Base-by-base conservation (phyloP, 495 filamentous ascomycete species). In the Tricharina praecox region DNA sequence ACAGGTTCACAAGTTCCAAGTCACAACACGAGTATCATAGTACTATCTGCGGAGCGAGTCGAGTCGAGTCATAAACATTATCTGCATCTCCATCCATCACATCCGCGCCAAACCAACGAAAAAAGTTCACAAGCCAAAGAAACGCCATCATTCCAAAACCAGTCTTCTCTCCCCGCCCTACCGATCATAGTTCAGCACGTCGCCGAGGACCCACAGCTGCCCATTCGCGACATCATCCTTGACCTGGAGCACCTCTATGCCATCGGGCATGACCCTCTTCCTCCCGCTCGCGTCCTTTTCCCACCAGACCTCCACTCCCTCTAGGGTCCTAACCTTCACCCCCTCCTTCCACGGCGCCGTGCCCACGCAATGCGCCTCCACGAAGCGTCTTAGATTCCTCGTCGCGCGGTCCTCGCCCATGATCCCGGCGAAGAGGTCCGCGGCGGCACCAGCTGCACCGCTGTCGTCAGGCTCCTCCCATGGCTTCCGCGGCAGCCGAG, bases 401-500 rank as follows among this genome's bases (percentile, higher is more conserved):
- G 76, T 72, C 2, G 90, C 88, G 21, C 87, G 68, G 47, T 88
- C 82, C 49, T 81, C 77, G 0, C 92, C 92, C 11, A 74, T 76
- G 0, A 70, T 63, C 0, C 90, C 90, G 28, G 82, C 73, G 60
- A 96, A 96, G 3, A 84, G 85, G 25, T 78, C 62, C n/a, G 41
- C 50, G 7, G 43, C 16, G 21, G 56, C 30, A 16, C 88, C 88
- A 15, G 84, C 67, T 4, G 66, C 66, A 2, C 65, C 66, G 60
- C 93, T 93, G 47, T 97, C 92, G 32, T 74, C 64, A 0, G 83
- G 77, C 51, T 92, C 78, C 55, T 97, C 88, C 90, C 90, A 97
- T 1, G 90, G 90, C 59, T 96, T 96, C 48, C 82, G 69, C 0
- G 86, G 85, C 32, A 96, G 69, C 1, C 64, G 71, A 53, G 79